Evolutionary conservation across 1,139 yeast species (phyloP), one percentile per base, ranked within the genome.

Genomic region (Hansenula sp.): DNA sequence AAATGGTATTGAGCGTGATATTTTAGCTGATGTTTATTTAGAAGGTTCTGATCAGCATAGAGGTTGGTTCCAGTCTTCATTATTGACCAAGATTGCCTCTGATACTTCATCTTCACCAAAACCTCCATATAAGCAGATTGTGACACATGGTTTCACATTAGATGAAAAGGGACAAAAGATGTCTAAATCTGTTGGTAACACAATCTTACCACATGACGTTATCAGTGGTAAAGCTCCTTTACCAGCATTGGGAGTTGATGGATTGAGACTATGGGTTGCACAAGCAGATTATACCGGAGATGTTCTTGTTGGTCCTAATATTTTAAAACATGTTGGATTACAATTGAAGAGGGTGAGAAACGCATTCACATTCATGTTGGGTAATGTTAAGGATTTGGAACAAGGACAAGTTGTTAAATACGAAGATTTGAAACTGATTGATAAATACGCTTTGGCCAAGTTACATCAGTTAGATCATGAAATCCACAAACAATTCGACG

Each of bases 31-130:
- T 60, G 75, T 88, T 15, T 91, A 89, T 59, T 65, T 91, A 18
- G 99, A 93, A 68, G 99, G 99, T 1, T 80, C 93, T 31, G 99
- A 93, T 61, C 99, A 93, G 63, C 99, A 94, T 60, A 77, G 99
- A 49, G 99, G 99, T 0, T 93, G 99, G 99, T 93, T 93, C 62
- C 99, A 93, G 66, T 88, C 96, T 25, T 89, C 97, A 1, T 68
- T 94, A 33, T 69, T 94, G 47, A 91, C 95, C 33, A 86, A 82
- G 57, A 75, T 89, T 28, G 91, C 81, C 2, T 54, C 68, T 0
- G 58, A 62, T 12, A 54, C 54, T 5, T 52, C 48, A 1, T 25
- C 36, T 0, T 28, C 35, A 1, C 57, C 64, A 6, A 52, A 60
- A n/a, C 77, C 93, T 0, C 99, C 99, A 0, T 93, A 77, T 64